Evolutionary conservation across 2,329 filamentous ascomycete species (phyloP), one percentile per base, ranked within the genome.

Genomic region (Sporothrix mexicana): DNA sequence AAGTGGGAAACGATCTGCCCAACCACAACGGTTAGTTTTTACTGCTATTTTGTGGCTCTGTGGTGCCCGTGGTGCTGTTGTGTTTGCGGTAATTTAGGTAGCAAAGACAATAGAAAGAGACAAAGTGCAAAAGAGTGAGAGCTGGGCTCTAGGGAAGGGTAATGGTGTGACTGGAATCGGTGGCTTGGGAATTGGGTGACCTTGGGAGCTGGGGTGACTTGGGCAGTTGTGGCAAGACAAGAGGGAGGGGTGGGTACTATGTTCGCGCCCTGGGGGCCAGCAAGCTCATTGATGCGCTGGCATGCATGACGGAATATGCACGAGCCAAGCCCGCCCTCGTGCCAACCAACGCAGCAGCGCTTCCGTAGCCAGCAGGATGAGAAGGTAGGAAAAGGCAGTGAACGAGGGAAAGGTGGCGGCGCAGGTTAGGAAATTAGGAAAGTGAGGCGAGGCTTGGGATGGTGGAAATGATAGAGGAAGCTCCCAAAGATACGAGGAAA

Each of bases 301-400:
- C 71, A 72, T 88, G 86, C 86, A 88, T 87, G 85, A 87, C 85
- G 85, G 85, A 84, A 86, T 84, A 85, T 87, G 86, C 85, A 87
- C 80, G 81, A 83, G 80, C 81, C 80, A 81, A 82, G 82, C 74
- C 80, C 81, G 81, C 83, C 59, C 61, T 82, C 81, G 79, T 79
- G 80, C 80, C 79, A 80, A 82, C 81, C 82, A 84, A 80, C 81
- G 81, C 83, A 83, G 81, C 81, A 77, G 75, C 71, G 72, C 72
- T 67, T 59, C 73, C 61, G 68, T 62, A 67, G 72, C 69, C 62
- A 72, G 72, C 69, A 72, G 47, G 8, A 15, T 7, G 1, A 30
- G 30, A 47, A 8, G 13, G 47, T 45, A 30, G 57, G 17, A 68
- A 68, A 43, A 57, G n/a, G 47, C n/a, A 53, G 51, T 20, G 20